phyloP scores from a whole-genome alignment of 768 basidiomycete genomes.

The Tricholoma flavovirens region DNA sequence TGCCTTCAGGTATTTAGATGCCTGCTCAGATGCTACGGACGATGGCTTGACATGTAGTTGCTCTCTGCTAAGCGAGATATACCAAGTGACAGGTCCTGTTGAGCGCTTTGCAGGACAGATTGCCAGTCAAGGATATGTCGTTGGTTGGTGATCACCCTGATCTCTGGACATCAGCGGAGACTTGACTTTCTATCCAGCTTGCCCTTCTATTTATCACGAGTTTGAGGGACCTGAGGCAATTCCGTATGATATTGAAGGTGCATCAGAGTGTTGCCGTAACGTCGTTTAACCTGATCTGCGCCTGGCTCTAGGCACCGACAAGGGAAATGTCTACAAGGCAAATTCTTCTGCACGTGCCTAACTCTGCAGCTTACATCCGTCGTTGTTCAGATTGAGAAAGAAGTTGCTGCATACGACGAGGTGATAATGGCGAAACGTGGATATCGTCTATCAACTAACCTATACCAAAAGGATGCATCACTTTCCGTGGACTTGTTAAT shows the following conservation, averaged over 20 bases:
- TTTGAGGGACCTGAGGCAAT: constrained; percentile 87
- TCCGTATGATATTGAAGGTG: constrained; percentile 83
- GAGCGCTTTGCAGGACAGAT: constrained; percentile 87
- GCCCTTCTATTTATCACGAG: constrained; percentile 86
- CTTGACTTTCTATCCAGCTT: constrained; percentile 40
- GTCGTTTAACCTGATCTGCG: constrained; percentile 4
- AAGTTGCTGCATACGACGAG: constrained; percentile 83
- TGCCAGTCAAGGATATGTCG: constrained; percentile 80
- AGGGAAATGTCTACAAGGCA: constrained; percentile 90
- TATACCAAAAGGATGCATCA: constrained; percentile 58
- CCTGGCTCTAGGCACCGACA: constrained; percentile 57
- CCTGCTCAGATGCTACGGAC: background rate
- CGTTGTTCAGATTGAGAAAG: constrained; percentile 73
- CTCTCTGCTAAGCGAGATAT: constrained; percentile 67
- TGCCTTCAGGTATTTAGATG: constrained; percentile 60
- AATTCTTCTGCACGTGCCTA: constrained; percentile 12
- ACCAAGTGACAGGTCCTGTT: constrained; percentile 96
- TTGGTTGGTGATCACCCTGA: constrained; percentile 43
- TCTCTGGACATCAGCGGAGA: background rate
- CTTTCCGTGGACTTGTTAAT: constrained; percentile 70
- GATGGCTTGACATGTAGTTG: background rate
- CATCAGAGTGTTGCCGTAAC: background rate
- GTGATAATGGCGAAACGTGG: constrained; percentile 28
- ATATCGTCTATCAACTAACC: background rate
- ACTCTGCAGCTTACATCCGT: constrained; percentile 1